Evolutionary conservation across 192 early-diverging fungal species (phyloP), one percentile per base, ranked within the genome.

Genomic region (Allomyces macrogynus): DNA sequence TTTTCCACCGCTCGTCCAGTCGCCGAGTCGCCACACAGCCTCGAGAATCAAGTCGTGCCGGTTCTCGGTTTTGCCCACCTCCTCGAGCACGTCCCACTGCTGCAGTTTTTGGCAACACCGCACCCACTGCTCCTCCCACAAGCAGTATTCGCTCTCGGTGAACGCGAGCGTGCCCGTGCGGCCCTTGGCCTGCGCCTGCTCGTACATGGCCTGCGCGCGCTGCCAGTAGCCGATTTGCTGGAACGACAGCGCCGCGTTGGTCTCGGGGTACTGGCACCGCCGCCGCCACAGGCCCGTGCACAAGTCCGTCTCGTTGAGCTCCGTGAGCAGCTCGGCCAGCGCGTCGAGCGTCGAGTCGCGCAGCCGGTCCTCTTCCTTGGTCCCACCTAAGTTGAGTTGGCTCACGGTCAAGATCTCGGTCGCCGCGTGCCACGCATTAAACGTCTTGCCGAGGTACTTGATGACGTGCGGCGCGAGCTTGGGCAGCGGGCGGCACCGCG

Each of bases 51-150:
- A 79, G 43, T 93, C 91, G 0, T 82, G 81, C 67, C 91, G 87
- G 25, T 80, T 79, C 62, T 99, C 95, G 65, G 91, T 87, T 69
- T 91, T 89, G 14, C 91, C 85, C 42, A 98, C 82, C 64, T 98
- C 97, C 10, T 81, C 77, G 61, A 99, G 76, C 66, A 96, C 86
- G 66, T 99, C 97, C 97, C 97, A 99, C 71, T 89, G 91, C 73
- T 99, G 95, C 23, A 99, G 73, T 54, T 87, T 86, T 67, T 95
- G 79, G 0, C 94, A 87, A 54, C 89, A 91, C 32, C 75, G 74
- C 24, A 96, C 81, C 97, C 97, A 99, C 64, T 92, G 90, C 64
- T 93, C 84, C 77, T 99, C 97, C 97, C 97, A 99, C 24, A 99
- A 73, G 25, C 81, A 79, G 72, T 97, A 99, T 65, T 99, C 97